Evolutionary conservation across 305 asterid species (phyloP).

Genomic region (Solanum hybrid): DNA sequence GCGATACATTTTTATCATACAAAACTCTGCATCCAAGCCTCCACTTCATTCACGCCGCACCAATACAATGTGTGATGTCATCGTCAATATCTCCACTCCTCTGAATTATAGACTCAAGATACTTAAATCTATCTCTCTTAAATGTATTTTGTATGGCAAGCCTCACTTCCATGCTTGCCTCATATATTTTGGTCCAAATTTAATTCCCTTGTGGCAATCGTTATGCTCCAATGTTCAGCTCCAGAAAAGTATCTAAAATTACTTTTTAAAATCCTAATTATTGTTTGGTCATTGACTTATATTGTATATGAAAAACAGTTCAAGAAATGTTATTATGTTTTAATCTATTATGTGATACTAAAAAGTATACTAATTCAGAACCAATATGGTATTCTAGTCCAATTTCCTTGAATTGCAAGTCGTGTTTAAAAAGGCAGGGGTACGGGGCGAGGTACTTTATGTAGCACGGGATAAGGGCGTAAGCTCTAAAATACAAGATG

Average conservation of each 20-base stretch:
- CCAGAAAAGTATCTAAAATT: not conserved
- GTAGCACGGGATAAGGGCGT: not conserved
- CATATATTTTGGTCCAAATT: not conserved
- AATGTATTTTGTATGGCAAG: too few relatives aligned
- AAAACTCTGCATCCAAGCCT: not conserved
- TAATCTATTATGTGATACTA: not conserved
- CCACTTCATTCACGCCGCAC: not conserved
- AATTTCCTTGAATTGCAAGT: not conserved
- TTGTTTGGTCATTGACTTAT: not conserved
- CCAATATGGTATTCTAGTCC: not conserved
- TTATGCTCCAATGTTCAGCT: not conserved
- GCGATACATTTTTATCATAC: not conserved
- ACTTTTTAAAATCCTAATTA: not conserved
- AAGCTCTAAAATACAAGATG: too few relatives aligned
- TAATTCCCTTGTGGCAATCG: not conserved
- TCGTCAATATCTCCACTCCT: not conserved
- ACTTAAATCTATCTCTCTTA: not conserved
- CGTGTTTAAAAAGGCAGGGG: not conserved
- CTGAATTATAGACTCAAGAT: too few relatives aligned
- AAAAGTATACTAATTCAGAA: not conserved
- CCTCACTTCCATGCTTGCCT: not conserved
- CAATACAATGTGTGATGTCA: not conserved
- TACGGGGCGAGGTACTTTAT: not conserved
- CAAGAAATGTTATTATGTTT: not conserved
- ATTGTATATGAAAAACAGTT: not conserved